These are phyloP conservation scores for Colletotrichum karsti DNA, from an alignment of 2,329 filamentous ascomycete species.

Conservation along the genomic window DNA sequence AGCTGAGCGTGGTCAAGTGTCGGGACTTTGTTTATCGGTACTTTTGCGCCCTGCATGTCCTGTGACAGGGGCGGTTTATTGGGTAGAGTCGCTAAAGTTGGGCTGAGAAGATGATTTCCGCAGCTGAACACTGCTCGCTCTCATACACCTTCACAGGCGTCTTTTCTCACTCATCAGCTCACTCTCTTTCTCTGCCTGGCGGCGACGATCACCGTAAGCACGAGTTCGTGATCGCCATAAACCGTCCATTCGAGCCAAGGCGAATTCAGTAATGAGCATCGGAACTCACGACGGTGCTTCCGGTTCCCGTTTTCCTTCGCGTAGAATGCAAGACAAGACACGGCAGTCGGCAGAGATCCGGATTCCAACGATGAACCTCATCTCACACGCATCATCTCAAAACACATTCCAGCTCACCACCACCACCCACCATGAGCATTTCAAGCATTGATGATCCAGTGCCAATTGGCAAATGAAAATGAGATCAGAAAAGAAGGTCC, in stretches of 20 bases:
- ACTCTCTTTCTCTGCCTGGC: not conserved
- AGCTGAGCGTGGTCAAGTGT: not conserved
- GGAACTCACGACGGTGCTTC: not conserved
- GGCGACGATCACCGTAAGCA: constrained; percentile 4
- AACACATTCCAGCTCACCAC: not conserved
- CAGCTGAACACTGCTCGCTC: not conserved
- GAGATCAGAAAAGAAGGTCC: not conserved
- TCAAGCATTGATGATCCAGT: not conserved
- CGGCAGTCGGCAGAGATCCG: too few species aligned
- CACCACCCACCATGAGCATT: not conserved
- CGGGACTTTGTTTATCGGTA: too few species aligned
- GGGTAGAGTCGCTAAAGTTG: too few species aligned
- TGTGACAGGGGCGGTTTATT: not conserved
- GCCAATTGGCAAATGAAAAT: not conserved
- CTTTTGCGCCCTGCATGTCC: not conserved
- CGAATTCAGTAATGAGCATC: not conserved
- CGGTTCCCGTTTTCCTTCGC: too few species aligned
- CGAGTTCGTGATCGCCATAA: not conserved
- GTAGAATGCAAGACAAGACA: too few species aligned
- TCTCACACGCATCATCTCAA: not conserved
- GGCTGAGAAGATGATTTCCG: not conserved
- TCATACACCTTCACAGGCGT: not conserved
- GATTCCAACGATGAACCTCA: not conserved
- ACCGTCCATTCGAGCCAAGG: not conserved
- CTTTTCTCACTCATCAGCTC: not conserved